Percentiles rank a stretch among this genome's conserved stretches.
Conservation (phyloP, 2,329 filamentous ascomycete genomes). For the Lachnellula cervina region DNA sequence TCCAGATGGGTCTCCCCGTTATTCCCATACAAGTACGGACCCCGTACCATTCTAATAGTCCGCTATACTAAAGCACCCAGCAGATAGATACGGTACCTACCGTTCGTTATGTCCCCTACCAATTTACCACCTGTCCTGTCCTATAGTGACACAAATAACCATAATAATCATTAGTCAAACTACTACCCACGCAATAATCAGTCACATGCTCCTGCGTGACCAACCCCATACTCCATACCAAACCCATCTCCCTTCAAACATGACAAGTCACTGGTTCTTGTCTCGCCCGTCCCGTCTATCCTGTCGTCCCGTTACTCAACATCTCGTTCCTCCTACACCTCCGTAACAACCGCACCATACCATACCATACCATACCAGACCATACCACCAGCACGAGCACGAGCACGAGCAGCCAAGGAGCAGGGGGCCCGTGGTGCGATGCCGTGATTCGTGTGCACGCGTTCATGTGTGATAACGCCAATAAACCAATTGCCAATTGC, state of each 20-base stretch:
- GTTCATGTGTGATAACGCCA: not conserved
- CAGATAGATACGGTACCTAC: not conserved
- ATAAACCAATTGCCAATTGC: not conserved
- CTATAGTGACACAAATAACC: not conserved
- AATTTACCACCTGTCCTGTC: too few relatives aligned
- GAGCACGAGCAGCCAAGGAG: too few relatives aligned
- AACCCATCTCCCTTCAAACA: not conserved
- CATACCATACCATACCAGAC: too few relatives aligned
- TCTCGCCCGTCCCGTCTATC: too few relatives aligned
- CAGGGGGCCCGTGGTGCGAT: not conserved
- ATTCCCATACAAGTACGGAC: too few relatives aligned
- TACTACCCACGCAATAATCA: not conserved
- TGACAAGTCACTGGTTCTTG: conserved; percentile 1
- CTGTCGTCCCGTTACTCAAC: conserved; percentile 7
- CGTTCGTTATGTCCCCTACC: too few relatives aligned
- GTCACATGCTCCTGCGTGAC: conserved; percentile 8
- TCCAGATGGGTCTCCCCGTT: conserved; percentile 5
- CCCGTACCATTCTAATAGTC: too few relatives aligned
- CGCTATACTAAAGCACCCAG: not conserved
- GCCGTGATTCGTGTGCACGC: not conserved
- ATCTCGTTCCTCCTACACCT: conserved; percentile 3
- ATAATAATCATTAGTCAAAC: conserved; percentile 1
- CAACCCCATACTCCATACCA: too few relatives aligned
- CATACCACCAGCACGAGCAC: too few relatives aligned
- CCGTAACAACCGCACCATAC: too few relatives aligned